phyloP scores from a whole-genome alignment of 768 basidiomycete species.

The Tulasnella sp. region DNA sequence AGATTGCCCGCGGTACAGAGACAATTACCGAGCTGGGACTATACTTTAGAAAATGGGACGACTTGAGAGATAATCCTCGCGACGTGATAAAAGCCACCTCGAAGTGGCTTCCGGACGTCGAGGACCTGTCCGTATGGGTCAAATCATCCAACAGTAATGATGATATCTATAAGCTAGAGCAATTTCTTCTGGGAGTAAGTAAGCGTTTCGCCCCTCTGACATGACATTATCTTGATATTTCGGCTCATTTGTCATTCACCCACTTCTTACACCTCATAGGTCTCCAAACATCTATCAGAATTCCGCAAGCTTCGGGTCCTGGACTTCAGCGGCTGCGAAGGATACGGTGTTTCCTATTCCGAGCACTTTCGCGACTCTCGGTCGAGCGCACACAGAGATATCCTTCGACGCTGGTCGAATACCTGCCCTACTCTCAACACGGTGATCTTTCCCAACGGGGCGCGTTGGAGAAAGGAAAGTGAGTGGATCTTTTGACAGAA shows the following conservation, averaged over 20 bases:
- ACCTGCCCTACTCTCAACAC: neutral
- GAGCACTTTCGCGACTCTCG: neutral
- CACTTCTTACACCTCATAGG: neutral
- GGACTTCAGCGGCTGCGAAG: neutral
- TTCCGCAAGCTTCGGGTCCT: neutral
- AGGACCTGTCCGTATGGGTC: too few species aligned
- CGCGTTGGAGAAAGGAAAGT: neutral
- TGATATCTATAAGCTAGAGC: too few species aligned
- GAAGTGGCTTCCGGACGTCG: neutral
- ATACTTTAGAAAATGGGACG: neutral
- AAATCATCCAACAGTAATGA: too few species aligned
- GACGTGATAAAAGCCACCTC: neutral
- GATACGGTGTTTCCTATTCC: neutral
- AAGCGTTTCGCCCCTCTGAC: too few species aligned
- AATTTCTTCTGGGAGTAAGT: too few species aligned
- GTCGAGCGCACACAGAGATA: neutral
- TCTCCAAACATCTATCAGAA: neutral
- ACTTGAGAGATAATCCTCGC: neutral
- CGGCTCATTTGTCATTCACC: neutral
- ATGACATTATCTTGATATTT: too few species aligned
- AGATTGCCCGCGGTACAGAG: neutral
- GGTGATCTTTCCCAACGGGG: neutral
- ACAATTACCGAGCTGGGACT: neutral
- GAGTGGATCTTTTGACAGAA: neutral
- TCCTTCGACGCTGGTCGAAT: neutral